Evolutionary conservation across 805 yeast species (phyloP).

Genomic region (Clavispora asparagi): DNA sequence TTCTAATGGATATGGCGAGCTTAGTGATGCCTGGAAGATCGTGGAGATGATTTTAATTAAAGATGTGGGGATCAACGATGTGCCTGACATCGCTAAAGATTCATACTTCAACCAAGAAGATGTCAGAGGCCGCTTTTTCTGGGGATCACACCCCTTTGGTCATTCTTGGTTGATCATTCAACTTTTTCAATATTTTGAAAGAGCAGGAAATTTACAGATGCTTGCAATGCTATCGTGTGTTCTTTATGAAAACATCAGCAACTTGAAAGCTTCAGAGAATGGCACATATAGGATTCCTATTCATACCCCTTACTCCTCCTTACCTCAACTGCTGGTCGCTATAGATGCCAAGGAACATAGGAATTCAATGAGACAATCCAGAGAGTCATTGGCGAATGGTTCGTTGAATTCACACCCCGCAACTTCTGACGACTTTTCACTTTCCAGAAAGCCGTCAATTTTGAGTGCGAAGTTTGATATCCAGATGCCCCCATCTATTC

Average conservation of each 20-base stretch:
- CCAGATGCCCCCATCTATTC: slow-evolving; percentile 8
- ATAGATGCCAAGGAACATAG: slow-evolving; percentile 1
- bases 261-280: slow-evolving; percentile 2
- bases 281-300: slow-evolving; percentile 34
- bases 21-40: slow-evolving; percentile 73
- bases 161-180: slow-evolving; percentile 58
- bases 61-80: slow-evolving; percentile 17
- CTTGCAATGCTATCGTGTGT: slow-evolving; percentile 82
- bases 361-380: not conserved
- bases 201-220: slow-evolving; percentile 73
- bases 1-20: slow-evolving; percentile 52
- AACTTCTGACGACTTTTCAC: not conserved
- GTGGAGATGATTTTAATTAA: slow-evolving; percentile 44
- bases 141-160: slow-evolving; percentile 85
- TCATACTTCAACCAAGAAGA: not conserved
- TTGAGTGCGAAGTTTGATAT: slow-evolving; percentile 6
- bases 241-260: slow-evolving; percentile 40
- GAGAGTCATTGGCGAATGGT: not conserved
- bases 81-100: slow-evolving; percentile 6
- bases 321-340: slow-evolving; percentile 24
- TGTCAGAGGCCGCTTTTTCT: slow-evolving; percentile 39
- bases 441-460: slow-evolving; percentile 8
- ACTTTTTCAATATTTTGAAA: slow-evolving; percentile 61
- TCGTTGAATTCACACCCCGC: not conserved
- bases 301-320: slow-evolving; percentile 41